These are phyloP conservation scores for Penicillium sp. DNA, from an alignment of 2,329 filamentous ascomycete genomes.

Conservation along the genomic window DNA sequence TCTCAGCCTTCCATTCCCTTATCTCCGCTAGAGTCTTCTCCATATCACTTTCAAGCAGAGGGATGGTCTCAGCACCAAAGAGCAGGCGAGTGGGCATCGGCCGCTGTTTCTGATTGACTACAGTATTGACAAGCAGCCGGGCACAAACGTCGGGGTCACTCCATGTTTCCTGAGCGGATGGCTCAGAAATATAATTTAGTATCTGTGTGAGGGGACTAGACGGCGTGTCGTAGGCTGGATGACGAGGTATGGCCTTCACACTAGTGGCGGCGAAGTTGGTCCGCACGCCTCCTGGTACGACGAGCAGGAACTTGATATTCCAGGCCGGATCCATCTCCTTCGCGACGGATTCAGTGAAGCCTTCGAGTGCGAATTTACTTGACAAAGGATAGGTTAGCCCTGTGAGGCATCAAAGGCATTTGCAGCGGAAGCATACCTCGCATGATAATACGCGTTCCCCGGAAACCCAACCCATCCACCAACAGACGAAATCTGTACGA, in stretches of 20 bases:
- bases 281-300: conserved; percentile 49
- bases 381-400: not conserved
- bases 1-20: conserved; percentile 11
- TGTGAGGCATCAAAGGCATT: not conserved
- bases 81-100: conserved; percentile 22
- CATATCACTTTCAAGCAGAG: not conserved
- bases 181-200: conserved; percentile 20
- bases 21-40: conserved; percentile 2
- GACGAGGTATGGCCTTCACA: conserved; percentile 1
- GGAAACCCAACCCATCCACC: conserved; percentile 27
- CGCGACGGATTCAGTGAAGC: conserved; percentile 28
- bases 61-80: conserved; percentile 20
- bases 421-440: not conserved
- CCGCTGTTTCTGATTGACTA: conserved; percentile 16
- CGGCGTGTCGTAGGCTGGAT: conserved; percentile 13
- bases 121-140: conserved; percentile 21
- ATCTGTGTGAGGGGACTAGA: conserved; percentile 13
- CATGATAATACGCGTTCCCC: conserved; percentile 27
- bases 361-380: conserved; percentile 30
- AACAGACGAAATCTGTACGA: conserved; percentile 29
- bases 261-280: conserved; percentile 40
- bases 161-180: conserved; percentile 17
- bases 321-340: conserved; percentile 27
- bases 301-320: conserved; percentile 46
- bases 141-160: conserved; percentile 26